Conservation (phyloP, 176 grass and related monocot genomes). For the Triticum monococcum region DNA sequence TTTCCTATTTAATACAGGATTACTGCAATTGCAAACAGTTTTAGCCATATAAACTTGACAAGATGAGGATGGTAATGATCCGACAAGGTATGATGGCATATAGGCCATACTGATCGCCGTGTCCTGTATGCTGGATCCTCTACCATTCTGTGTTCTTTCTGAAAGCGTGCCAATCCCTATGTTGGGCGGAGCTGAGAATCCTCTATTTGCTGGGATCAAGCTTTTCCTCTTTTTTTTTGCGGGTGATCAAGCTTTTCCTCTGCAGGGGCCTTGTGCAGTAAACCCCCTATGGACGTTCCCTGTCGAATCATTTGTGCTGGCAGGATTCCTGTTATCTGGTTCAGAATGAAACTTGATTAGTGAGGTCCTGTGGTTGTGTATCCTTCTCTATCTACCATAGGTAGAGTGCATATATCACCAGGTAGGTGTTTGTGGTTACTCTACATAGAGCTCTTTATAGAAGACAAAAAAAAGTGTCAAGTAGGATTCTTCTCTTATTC, state of each 20-base stretch:
- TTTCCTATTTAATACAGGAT: too few relatives aligned
- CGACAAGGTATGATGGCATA: too few relatives aligned
- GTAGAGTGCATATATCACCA: background rate
- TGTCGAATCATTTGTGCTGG: background rate
- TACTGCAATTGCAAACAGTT: background rate
- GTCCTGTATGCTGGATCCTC: slow-evolving; percentile 15
- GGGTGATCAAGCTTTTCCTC: background rate
- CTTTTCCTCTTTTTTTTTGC: background rate
- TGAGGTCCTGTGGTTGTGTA: background rate
- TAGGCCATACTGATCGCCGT: background rate
- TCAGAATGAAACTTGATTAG: background rate
- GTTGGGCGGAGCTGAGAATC: background rate
- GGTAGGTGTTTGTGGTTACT: background rate
- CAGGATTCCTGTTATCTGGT: background rate
- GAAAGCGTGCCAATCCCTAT: background rate
- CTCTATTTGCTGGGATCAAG: background rate
- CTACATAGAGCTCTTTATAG: background rate
- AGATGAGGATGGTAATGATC: too few relatives aligned
- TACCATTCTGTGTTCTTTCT: slow-evolving; percentile 1
- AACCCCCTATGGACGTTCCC: too few relatives aligned
- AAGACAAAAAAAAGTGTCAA: background rate
- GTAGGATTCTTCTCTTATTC: background rate
- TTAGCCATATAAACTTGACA: too few relatives aligned
- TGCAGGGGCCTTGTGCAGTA: too few relatives aligned
- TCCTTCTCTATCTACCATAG: background rate